These are phyloP conservation scores for Aspergillus niger DNA, from an alignment of 2,329 filamentous ascomycete genomes.

Conservation along the genomic window DNA sequence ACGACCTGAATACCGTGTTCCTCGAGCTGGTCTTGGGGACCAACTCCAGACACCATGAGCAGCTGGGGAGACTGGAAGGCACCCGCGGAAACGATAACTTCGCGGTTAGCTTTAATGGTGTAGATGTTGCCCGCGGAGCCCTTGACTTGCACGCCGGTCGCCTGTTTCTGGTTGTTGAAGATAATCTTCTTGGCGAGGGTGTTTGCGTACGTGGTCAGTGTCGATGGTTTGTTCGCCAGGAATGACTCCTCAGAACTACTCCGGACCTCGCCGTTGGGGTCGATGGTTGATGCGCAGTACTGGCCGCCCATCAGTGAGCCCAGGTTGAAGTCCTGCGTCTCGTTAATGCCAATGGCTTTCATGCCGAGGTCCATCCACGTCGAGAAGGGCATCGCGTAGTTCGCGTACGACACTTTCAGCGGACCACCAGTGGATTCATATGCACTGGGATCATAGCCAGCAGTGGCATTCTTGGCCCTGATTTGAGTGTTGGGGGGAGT, in stretches of 20 bases:
- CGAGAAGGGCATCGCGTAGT: constrained; percentile 43
- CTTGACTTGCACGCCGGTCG: constrained; percentile 44
- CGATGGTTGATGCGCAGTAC: constrained; percentile 40
- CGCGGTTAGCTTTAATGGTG: constrained; percentile 51
- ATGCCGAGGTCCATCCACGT: constrained; percentile 45
- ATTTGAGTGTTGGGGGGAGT: constrained; percentile 23
- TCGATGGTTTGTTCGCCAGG: constrained; percentile 29
- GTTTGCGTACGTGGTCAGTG: constrained; percentile 44
- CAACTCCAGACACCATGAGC: constrained; percentile 54
- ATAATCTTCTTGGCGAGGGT: constrained; percentile 51
- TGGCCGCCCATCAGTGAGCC: constrained; percentile 46
- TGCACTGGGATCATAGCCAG: constrained; percentile 22
- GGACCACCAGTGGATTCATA: constrained; percentile 33
- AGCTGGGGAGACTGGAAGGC: constrained; percentile 50
- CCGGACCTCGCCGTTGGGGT: constrained; percentile 26
- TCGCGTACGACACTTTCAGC: constrained; percentile 45
- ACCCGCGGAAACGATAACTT: constrained; percentile 55
- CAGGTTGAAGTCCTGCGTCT: constrained; percentile 42
- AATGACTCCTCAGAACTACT: constrained; percentile 41
- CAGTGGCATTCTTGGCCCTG: constrained; percentile 24
- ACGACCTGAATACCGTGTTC: constrained; percentile 31
- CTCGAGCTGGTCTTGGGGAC: constrained; percentile 37
- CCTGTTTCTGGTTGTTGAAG: constrained; percentile 42
- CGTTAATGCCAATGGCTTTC: constrained; percentile 44
- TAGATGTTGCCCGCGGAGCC: constrained; percentile 15